Conservation (phyloP, 2,329 filamentous ascomycete species). For the Mollisiaceae sp. region DNA sequence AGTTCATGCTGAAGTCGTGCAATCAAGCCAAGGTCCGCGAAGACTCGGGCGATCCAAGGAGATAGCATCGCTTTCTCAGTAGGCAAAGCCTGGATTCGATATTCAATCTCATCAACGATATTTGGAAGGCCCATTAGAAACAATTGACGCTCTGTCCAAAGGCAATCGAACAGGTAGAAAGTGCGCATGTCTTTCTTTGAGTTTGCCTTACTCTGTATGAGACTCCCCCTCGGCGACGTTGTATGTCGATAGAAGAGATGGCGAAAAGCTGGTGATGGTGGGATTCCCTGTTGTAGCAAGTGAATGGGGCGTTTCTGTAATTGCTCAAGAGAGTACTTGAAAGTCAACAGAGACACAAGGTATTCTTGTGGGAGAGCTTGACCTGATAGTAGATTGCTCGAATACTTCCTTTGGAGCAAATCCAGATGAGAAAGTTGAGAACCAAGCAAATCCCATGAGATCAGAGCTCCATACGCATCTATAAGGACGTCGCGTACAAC, state of each 20-base stretch:
- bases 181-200: not conserved
- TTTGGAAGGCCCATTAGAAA: constrained; percentile 17
- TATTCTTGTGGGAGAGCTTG: constrained; percentile 48
- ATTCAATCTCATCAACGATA: constrained; percentile 33
- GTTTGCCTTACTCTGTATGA: too few relatives aligned
- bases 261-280: constrained; percentile 44
- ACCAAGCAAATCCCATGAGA: constrained; percentile 24
- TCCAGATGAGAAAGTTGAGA: constrained; percentile 36
- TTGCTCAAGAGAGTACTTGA: constrained; percentile 46
- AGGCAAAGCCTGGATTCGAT: constrained; percentile 24
- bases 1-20: constrained; percentile 26
- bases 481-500: constrained; percentile 45
- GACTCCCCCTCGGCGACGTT: not conserved
- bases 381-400: constrained; percentile 39
- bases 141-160: constrained; percentile 23
- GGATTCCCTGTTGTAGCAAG: constrained; percentile 31
- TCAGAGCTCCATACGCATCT: constrained; percentile 38
- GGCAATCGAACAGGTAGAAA: constrained; percentile 23
- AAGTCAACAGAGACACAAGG: constrained; percentile 46
- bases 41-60: constrained; percentile 23
- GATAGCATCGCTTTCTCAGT: constrained; percentile 31
- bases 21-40: constrained; percentile 29
- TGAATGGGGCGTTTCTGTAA: constrained; percentile 42
- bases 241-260: constrained; percentile 39
- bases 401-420: constrained; percentile 44